Percentiles rank a stretch among this genome's conserved stretches.
Evolutionary conservation across 257 asterid genomes (phyloP).

Genomic region (Datura wrightii): DNA sequence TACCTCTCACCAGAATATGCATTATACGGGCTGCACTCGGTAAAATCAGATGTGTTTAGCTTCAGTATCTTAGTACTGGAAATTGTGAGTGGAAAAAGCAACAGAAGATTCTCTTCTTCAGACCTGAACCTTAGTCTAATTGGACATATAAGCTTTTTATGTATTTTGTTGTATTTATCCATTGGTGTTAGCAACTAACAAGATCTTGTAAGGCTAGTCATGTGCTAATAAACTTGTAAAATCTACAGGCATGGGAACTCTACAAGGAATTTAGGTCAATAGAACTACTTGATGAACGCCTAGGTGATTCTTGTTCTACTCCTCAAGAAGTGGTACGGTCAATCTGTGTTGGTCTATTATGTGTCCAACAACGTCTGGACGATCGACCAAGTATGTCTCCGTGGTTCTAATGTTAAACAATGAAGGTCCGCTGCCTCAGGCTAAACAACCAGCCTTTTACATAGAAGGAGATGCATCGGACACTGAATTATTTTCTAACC

Average conservation of each 20-base stretch:
- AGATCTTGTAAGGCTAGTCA: background rate
- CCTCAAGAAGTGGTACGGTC: constrained; percentile 39
- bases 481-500: background rate
- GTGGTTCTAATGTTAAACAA: constrained; percentile 43
- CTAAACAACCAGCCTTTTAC: constrained; percentile 45
- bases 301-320: constrained; percentile 16
- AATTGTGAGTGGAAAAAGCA: constrained; percentile 43
- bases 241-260: constrained; percentile 48
- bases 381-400: constrained; percentile 50
- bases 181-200: constrained; percentile 8
- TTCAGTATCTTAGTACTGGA: constrained; percentile 44
- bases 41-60: constrained; percentile 49
- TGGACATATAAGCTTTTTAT: constrained; percentile 40
- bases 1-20: constrained; percentile 47
- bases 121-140: constrained; percentile 38
- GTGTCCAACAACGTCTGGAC: constrained; percentile 45
- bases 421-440: constrained; percentile 41
- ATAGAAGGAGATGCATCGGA: constrained; percentile 25
- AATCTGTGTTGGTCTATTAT: constrained; percentile 48
- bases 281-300: constrained; percentile 36
- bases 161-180: background rate
- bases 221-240: background rate
- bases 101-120: constrained; percentile 34
- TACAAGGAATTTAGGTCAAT: constrained; percentile 35
- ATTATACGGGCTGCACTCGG: constrained; percentile 36